Evolutionary conservation across 495 filamentous ascomycete genomes (phyloP), one percentile per base, ranked within the genome.

Genomic region (Amphirosellinia nigrospora): DNA sequence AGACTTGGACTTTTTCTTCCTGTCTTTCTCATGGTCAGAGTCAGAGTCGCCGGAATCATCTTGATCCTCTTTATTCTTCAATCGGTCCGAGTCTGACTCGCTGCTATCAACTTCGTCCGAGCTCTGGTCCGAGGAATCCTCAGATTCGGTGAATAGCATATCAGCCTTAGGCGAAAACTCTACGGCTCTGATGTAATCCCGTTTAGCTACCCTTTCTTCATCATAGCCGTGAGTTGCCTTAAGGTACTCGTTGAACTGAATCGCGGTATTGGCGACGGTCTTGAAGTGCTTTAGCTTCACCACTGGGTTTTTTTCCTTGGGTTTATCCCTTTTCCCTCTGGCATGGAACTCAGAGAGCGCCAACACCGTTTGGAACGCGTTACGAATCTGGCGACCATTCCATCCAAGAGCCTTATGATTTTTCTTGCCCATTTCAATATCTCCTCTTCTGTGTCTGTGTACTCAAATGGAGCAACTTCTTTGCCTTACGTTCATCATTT

Each of bases 331-430:
- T 28, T 28, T 53, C 23, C 11, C 23, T 15, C 23, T 53, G 48
- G 48, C 10, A 1, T 53, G 23, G 23, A 53, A 53, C 11, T 53
- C 48, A 3, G 48, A 53, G 0, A 53, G 11, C 16, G 48, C 48
- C 11, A 53, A 13, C 48, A 53, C 48, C 10, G 48, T 28, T 53
- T 53, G 48, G 11, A 53, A 53, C 10, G 48, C 48, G 48, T 53
- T 53, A 13, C 48, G 48, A 53, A 53, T 53, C 23, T 53, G 48
- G 11, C 48, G 48, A 53, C 48, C 48, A 26, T 53, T 53, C 48
- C 48, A 53, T 30, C 48, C 11, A 13, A 53, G 48, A 16, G 11
- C 28, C 23, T 53, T 53, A 2, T 53, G 16, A 26, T 53, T 53
- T 28, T 53, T 53, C 48, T 30, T 53, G 48, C 48, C 48, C 48